Conservation (phyloP, 2,329 filamentous ascomycete genomes). For the Xylariaceae sp. region DNA sequence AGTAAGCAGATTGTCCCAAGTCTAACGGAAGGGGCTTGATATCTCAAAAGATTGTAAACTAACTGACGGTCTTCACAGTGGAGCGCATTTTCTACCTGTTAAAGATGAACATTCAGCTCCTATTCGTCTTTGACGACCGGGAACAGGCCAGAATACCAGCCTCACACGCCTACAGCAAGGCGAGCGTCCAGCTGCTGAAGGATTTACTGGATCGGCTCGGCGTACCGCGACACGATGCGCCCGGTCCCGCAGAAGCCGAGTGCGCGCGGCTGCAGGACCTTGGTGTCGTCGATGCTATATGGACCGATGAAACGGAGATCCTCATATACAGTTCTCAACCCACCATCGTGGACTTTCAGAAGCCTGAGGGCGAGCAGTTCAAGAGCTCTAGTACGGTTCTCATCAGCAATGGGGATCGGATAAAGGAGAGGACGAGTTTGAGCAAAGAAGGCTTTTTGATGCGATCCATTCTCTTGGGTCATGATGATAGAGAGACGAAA, state of each 20-base stretch:
- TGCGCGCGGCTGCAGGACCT: slow-evolving; percentile 41
- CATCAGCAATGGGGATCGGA: slow-evolving; percentile 9
- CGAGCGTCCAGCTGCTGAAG: slow-evolving; percentile 33
- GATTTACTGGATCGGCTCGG: slow-evolving; percentile 34
- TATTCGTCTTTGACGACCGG: slow-evolving; percentile 53
- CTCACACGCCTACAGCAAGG: slow-evolving; percentile 32
- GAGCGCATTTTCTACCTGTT: slow-evolving; percentile 43
- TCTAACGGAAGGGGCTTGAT: too few relatives aligned
- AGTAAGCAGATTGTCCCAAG: too few relatives aligned
- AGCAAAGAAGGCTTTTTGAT: slow-evolving; percentile 20
- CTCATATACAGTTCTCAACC: slow-evolving; percentile 44
- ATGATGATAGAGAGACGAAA: slow-evolving; percentile 20
- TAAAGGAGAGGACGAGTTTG: slow-evolving; percentile 13
- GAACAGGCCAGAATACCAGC: slow-evolving; percentile 6
- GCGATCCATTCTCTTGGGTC: slow-evolving; percentile 25
- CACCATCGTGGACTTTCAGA: slow-evolving; percentile 33
- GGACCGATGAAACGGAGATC: slow-evolving; percentile 43
- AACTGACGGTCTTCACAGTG: slow-evolving; percentile 10
- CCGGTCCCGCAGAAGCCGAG: slow-evolving; percentile 45
- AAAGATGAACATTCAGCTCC: slow-evolving; percentile 38
- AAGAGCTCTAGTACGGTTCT: slow-evolving; percentile 13
- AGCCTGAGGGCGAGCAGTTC: slow-evolving; percentile 17
- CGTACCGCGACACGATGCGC: slow-evolving; percentile 41
- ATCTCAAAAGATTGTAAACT: too few relatives aligned
- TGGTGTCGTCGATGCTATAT: slow-evolving; percentile 45